A percentile compares a stretch with the other conserved stretches of the same genome.
These are phyloP conservation scores for Trichoderma asperellum DNA, from an alignment of 2,329 filamentous ascomycete genomes.

Conservation along the genomic window DNA sequence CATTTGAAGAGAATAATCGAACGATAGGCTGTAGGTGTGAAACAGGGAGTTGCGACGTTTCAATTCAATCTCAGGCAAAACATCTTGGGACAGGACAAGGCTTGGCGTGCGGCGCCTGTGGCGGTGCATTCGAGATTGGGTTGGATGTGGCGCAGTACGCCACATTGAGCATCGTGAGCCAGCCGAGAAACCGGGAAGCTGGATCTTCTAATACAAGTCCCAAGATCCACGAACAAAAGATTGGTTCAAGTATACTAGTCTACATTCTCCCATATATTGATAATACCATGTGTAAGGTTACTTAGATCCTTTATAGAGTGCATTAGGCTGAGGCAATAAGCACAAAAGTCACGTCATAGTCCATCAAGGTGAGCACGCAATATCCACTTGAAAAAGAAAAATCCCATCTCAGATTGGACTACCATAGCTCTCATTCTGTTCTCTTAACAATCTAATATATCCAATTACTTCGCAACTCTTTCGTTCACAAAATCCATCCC, in stretches of 20 bases:
- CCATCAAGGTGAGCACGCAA: conserved; percentile 16
- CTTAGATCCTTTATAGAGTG: neutral
- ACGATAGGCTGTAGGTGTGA: conserved; percentile 28
- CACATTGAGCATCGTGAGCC: neutral
- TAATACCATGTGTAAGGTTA: neutral
- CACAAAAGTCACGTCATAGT: conserved; percentile 18
- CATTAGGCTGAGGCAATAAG: neutral
- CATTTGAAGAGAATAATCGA: conserved; percentile 37
- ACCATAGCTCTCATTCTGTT: neutral
- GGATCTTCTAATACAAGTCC: neutral
- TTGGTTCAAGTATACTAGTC: neutral
- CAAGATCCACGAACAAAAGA: neutral
- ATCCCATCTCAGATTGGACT: conserved; percentile 11
- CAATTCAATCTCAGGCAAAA: conserved; percentile 7
- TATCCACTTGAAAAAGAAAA: conserved; percentile 17
- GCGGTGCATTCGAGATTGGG: neutral
- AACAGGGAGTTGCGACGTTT: conserved; percentile 30
- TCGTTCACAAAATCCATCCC: conserved; percentile 15
- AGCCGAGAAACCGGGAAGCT: neutral
- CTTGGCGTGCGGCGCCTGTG: conserved; percentile 12
- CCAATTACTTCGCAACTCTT: neutral
- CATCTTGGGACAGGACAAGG: neutral
- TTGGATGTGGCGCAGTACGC: conserved; percentile 6
- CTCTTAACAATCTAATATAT: neutral
- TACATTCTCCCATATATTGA: neutral